Evolutionary conservation across 2,329 filamentous ascomycete species (phyloP).

Genomic region (Westerdykella ornata): DNA sequence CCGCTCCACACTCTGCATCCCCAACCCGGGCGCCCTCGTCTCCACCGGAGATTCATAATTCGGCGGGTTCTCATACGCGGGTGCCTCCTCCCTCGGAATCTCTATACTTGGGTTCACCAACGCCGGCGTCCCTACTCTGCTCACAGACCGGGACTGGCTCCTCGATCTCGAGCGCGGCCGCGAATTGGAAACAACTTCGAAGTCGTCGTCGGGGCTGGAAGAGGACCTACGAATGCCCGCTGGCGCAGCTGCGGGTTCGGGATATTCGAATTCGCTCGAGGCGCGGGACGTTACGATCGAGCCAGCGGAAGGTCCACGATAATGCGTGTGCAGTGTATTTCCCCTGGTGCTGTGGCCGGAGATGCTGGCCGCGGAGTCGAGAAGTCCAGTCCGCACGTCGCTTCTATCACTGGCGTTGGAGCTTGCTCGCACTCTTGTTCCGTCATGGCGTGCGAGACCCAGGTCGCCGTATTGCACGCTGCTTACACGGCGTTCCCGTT

Average conservation of each 20-base stretch:
- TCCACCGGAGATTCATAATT: conserved; percentile 42
- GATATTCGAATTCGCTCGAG: conserved; percentile 34
- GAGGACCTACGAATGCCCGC: conserved; percentile 15
- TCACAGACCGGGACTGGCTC: conserved; percentile 12
- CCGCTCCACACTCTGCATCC: conserved; percentile 32
- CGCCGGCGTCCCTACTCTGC: conserved; percentile 12
- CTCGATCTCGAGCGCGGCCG: conserved; percentile 31
- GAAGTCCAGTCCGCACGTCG: conserved; percentile 44
- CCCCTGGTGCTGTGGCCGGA: conserved; percentile 25
- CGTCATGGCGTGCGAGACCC: conserved; percentile 70
- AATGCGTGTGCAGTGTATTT: conserved; percentile 33
- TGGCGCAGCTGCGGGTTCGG: conserved; percentile 20
- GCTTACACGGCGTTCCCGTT: conserved; percentile 61
- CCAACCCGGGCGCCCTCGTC: conserved; percentile 27
- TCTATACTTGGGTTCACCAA: conserved; percentile 17
- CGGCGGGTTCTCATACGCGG: conserved; percentile 44
- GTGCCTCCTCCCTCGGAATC: conserved; percentile 29
- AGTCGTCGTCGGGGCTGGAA: conserved; percentile 30
- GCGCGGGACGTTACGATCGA: conserved; percentile 35
- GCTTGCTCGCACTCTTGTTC: conserved; percentile 65
- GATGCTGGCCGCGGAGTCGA: conserved; percentile 66
- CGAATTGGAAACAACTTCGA: conserved; percentile 40
- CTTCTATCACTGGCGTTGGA: conserved; percentile 66
- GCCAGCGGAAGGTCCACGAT: conserved; percentile 39
- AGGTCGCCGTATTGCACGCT: conserved; percentile 71